Evolutionary conservation across 2,329 filamentous ascomycete species (phyloP), one percentile per base, ranked within the genome.

Genomic region (Colletotrichum melonis): DNA sequence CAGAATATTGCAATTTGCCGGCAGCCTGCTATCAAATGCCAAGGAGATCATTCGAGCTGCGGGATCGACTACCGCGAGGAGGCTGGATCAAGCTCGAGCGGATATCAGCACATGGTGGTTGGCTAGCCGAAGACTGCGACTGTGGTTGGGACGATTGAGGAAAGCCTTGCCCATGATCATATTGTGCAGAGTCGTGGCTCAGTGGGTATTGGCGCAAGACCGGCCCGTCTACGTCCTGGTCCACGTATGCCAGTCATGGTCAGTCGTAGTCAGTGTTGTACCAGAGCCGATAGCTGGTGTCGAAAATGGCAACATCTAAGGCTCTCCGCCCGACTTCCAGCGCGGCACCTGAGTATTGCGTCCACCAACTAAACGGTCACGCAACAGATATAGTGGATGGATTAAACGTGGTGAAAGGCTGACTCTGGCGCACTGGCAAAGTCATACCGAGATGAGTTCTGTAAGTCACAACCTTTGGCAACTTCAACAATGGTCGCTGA

Each of bases 191-290:
- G 19, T 19, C 4, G 2, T 71, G 46, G 12, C 26, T 24, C 49
- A n/a, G 7, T 22, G 26, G 11, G 6, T 32, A 7, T 22, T 8
- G 28, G 35, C 35, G 19, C 46, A 52, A 2, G 32, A 35, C 24
- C 67, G 46, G 8, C 71, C 55, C 22, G 30, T 38, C 19, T 73
- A 73, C n/a, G 62, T 65, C 26, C 35, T 73, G 49, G 55, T 73
- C 16, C 71, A 73, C 22, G 35, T 49, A 14, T 73, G 71, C 35
- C 67, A 22, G 8, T 42, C 60, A 4, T 62, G 71, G 71, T 71
- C 67, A 24, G 67, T 72, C 5, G 38, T 42, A 19, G 38, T 19
- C 38, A 42, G 38, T 42, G 14, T 19, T 19, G 38, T 68, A 56
- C 26, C 57, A 38, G 14, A 49, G 28, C 26, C 28, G 42, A 4